These are phyloP conservation scores for Pseudogymnoascus sp. DNA, from an alignment of 2,329 filamentous ascomycete species.

Conservation along the genomic window DNA sequence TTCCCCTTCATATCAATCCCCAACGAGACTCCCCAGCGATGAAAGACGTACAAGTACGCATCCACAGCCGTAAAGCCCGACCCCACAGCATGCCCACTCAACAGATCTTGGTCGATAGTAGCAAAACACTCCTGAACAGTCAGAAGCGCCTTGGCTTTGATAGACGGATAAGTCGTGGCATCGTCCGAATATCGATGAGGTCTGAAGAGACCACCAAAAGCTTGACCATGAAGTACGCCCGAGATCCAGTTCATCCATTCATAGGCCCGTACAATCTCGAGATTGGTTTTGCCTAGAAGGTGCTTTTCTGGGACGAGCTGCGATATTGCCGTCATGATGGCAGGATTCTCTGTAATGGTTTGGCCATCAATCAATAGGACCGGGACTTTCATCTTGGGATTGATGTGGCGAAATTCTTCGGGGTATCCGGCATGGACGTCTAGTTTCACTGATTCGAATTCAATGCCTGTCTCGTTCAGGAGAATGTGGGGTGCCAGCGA, in stretches of 20 bases:
- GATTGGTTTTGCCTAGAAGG: slow-evolving; percentile 24
- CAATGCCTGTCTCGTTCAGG: slow-evolving; percentile 22
- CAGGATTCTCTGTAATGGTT: slow-evolving; percentile 29
- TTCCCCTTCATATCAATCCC: slow-evolving; percentile 19
- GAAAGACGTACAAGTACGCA: slow-evolving; percentile 29
- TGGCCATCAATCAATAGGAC: slow-evolving; percentile 24
- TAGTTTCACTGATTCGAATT: slow-evolving; percentile 18
- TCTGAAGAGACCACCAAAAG: slow-evolving; percentile 23
- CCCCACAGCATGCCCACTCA: slow-evolving; percentile 23
- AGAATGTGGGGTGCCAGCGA: slow-evolving; percentile 29
- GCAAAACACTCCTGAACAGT: slow-evolving; percentile 22
- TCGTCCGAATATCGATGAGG: slow-evolving; percentile 24
- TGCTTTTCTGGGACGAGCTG: slow-evolving; percentile 24
- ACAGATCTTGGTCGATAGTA: slow-evolving; percentile 23
- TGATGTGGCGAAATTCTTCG: slow-evolving; percentile 21
- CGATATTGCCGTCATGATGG: slow-evolving; percentile 28
- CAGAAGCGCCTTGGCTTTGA: slow-evolving; percentile 20
- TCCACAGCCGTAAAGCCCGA: slow-evolving; percentile 30
- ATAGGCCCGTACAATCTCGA: slow-evolving; percentile 27
- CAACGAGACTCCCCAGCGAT: slow-evolving; percentile 24
- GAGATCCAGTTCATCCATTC: slow-evolving; percentile 33
- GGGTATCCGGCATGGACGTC: slow-evolving; percentile 13
- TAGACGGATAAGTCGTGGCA: slow-evolving; percentile 12
- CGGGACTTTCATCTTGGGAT: slow-evolving; percentile 30
- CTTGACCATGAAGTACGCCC: slow-evolving; percentile 27